A percentile compares a stretch with the other conserved stretches of the same genome.
These are phyloP conservation scores for Chrysoporthe puriensis DNA, from an alignment of 2,329 filamentous ascomycete species.

Conservation along the genomic window DNA sequence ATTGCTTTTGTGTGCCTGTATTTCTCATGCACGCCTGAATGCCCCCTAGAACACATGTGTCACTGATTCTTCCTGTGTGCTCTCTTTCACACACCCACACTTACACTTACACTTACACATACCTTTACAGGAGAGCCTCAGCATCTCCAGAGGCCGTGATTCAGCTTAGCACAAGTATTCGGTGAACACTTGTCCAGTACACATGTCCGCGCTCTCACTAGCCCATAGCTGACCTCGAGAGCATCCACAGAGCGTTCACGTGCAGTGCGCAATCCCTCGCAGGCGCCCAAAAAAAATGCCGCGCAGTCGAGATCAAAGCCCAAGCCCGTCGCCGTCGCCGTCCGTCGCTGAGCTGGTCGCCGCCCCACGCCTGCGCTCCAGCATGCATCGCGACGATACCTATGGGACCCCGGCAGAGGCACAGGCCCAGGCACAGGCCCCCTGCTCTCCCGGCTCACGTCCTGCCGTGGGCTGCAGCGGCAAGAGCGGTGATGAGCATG, in stretches of 20 bases:
- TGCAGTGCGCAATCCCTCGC: background rate
- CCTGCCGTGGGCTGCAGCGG: background rate
- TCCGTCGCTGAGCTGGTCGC: too few species aligned
- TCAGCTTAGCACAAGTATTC: background rate
- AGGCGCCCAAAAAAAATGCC: too few species aligned
- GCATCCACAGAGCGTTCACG: background rate
- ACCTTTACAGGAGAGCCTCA: background rate
- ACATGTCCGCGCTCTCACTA: background rate
- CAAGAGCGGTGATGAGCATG: background rate
- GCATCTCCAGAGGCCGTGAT: background rate
- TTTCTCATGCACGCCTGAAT: too few species aligned
- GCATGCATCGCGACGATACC: too few species aligned
- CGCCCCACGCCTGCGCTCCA: too few species aligned
- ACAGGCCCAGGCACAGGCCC: too few species aligned
- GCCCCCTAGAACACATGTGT: too few species aligned
- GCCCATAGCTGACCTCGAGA: background rate
- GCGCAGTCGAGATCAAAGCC: too few species aligned
- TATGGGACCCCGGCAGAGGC: too few species aligned
- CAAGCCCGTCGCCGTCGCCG: too few species aligned
- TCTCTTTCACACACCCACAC: background rate
- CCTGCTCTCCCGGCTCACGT: too few species aligned
- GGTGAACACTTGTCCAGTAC: too few species aligned
- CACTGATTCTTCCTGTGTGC: background rate
- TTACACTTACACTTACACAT: background rate
- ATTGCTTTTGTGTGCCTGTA: background rate